Percentiles rank a stretch among this genome's conserved stretches.
Conservation (phyloP, 1,139 yeast genomes). For the Hyphopichia fennica region DNA sequence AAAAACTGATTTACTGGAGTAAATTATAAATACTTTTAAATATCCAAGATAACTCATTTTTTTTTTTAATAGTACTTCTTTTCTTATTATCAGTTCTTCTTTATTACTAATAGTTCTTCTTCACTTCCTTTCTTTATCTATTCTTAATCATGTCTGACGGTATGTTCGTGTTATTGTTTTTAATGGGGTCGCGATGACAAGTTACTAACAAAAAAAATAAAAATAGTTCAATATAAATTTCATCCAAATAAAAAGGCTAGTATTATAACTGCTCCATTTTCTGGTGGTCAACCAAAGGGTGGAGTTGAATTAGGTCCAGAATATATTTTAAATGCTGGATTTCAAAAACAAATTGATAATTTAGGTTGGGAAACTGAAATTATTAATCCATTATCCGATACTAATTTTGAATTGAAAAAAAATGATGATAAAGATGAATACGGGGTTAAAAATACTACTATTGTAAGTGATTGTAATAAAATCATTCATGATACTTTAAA, state of each 20-base stretch:
- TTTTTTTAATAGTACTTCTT: too few species aligned
- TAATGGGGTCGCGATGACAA: too few species aligned
- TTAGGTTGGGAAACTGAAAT: constrained; percentile 73
- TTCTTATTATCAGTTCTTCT: too few species aligned
- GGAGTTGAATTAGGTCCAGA: constrained; percentile 97
- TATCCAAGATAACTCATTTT: too few species aligned
- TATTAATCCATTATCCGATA: constrained; percentile 55
- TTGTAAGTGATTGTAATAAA: constrained; percentile 74
- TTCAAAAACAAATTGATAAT: constrained; percentile 56
- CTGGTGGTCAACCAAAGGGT: constrained; percentile 94
- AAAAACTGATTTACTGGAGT: too few species aligned
- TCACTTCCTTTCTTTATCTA: too few species aligned
- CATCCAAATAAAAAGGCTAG: constrained; percentile 57
- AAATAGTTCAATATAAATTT: constrained; percentile 43
- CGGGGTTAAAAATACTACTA: constrained; percentile 70
- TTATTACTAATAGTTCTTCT: too few species aligned
- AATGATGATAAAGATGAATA: constrained; percentile 46
- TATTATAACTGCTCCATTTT: constrained; percentile 81
- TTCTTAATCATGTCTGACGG: too few species aligned
- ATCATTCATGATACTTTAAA: constrained; percentile 63
- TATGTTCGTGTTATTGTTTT: too few species aligned
- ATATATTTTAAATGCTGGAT: constrained; percentile 70
- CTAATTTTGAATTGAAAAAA: constrained; percentile 43
- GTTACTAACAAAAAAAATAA: too few species aligned
- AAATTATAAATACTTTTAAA: too few species aligned